Conservation (phyloP, 805 yeast species). For the Cyberlindnera subsufficiens region DNA sequence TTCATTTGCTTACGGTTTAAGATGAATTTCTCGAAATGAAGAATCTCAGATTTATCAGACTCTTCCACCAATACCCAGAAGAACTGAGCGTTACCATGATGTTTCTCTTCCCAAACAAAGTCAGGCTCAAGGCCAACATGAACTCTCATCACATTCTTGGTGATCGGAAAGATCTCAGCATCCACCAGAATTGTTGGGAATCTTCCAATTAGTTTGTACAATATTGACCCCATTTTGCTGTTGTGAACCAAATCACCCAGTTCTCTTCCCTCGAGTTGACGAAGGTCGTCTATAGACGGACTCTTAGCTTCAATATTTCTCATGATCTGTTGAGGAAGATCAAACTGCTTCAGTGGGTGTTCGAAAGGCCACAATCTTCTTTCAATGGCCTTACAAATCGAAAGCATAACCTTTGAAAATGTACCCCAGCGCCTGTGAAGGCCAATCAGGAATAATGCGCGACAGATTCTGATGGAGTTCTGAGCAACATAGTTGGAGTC, state of each 20-base stretch:
- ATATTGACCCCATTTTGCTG: constrained; percentile 56
- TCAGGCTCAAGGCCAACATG: constrained; percentile 67
- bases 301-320: constrained; percentile 57
- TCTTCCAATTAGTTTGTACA: constrained; percentile 55
- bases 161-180: constrained; percentile 84
- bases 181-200: constrained; percentile 75
- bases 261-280: constrained; percentile 70
- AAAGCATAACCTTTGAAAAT: constrained; percentile 65
- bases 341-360: constrained; percentile 88
- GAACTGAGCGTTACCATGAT: constrained; percentile 79
- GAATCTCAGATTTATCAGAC: constrained; percentile 61
- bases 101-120: constrained; percentile 77
- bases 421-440: constrained; percentile 89
- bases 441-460: constrained; percentile 85
- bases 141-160: constrained; percentile 78
- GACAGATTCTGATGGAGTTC: constrained; percentile 85
- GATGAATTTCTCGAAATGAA: constrained; percentile 80
- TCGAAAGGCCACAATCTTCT: constrained; percentile 81
- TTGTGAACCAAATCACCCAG: constrained; percentile 90
- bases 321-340: constrained; percentile 60
- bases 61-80: constrained; percentile 95
- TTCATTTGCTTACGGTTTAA: constrained; percentile 52
- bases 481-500: constrained; percentile 94
- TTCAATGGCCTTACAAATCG: constrained; percentile 83
- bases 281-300: constrained; percentile 63